A percentile compares a stretch with the other conserved stretches of the same genome.
These are phyloP conservation scores for Talaromyces verruculosus DNA, from an alignment of 2,329 filamentous ascomycete species.

Conservation along the genomic window DNA sequence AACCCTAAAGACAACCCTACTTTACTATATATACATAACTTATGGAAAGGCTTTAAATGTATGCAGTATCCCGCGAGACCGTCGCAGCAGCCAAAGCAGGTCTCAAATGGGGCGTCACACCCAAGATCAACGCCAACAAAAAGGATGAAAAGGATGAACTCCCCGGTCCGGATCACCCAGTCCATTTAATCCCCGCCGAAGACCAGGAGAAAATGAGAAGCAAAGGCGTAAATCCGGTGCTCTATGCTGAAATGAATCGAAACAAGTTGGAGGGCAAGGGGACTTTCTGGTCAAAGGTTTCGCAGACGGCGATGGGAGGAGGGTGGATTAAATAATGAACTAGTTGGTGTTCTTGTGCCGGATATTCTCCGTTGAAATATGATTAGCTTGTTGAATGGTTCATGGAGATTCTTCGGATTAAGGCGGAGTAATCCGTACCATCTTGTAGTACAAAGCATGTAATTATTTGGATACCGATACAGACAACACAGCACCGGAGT, in stretches of 20 bases:
- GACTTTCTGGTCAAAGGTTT: conserved; percentile 24
- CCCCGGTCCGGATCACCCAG: conserved; percentile 22
- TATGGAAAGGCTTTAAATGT: neutral
- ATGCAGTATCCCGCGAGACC: neutral
- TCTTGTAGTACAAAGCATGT: neutral
- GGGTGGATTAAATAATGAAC: conserved; percentile 22
- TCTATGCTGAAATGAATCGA: conserved; percentile 51
- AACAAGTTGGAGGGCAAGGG: conserved; percentile 36
- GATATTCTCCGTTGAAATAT: neutral
- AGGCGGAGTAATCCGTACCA: neutral
- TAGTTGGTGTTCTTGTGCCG: neutral
- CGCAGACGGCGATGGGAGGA: conserved; percentile 23
- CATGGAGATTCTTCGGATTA: neutral
- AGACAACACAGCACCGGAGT: neutral
- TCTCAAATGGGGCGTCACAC: conserved; percentile 22
- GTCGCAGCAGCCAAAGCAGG: conserved; percentile 10
- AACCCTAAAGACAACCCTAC: no score
- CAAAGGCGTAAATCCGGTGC: conserved; percentile 49
- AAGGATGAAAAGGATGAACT: conserved; percentile 14
- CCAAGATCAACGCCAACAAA: conserved; percentile 17
- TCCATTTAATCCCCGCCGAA: conserved; percentile 32
- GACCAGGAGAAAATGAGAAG: conserved; percentile 47
- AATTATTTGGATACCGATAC: neutral
- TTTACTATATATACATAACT: neutral
- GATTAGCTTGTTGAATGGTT: neutral